Conservation (phyloP, 2,329 filamentous ascomycete species). For the Pestalotiopsis fici region DNA sequence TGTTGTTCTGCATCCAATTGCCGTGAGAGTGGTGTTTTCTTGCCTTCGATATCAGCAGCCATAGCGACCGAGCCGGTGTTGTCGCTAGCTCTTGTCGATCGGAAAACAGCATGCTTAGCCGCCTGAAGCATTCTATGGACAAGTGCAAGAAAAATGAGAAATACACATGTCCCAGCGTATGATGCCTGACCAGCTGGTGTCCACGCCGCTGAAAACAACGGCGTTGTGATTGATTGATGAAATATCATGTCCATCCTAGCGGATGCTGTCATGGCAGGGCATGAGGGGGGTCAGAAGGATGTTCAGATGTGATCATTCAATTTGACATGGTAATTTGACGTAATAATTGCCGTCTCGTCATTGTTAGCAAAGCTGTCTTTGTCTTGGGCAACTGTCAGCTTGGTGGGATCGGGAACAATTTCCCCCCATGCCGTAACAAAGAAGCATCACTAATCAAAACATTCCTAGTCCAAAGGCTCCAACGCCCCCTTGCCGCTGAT, state of each 20-base stretch:
- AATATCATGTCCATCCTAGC: constrained; percentile 50
- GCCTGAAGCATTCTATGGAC: constrained; percentile 56
- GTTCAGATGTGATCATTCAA: neutral
- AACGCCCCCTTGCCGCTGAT: neutral
- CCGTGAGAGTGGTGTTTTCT: neutral
- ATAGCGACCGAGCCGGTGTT: neutral
- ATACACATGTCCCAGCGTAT: constrained; percentile 68
- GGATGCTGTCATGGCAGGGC: neutral
- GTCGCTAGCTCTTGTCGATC: neutral
- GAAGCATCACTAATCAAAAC: too few species aligned
- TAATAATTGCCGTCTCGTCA: neutral
- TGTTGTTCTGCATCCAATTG: neutral
- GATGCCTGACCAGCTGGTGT: constrained; percentile 53
- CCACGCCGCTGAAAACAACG: constrained; percentile 60
- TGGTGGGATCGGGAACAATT: neutral
- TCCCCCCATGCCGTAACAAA: too few species aligned
- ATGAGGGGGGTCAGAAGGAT: neutral
- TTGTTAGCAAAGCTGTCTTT: neutral
- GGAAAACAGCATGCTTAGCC: constrained; percentile 38
- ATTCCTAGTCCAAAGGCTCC: neutral
- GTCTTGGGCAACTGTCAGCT: neutral
- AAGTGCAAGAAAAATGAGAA: constrained; percentile 61
- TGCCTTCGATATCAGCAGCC: neutral
- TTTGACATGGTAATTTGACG: neutral
- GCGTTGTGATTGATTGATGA: constrained; percentile 53